Evolutionary conservation across 208 protist species (phyloP).

Genomic region (Endotrypanum monterogeii): DNA sequence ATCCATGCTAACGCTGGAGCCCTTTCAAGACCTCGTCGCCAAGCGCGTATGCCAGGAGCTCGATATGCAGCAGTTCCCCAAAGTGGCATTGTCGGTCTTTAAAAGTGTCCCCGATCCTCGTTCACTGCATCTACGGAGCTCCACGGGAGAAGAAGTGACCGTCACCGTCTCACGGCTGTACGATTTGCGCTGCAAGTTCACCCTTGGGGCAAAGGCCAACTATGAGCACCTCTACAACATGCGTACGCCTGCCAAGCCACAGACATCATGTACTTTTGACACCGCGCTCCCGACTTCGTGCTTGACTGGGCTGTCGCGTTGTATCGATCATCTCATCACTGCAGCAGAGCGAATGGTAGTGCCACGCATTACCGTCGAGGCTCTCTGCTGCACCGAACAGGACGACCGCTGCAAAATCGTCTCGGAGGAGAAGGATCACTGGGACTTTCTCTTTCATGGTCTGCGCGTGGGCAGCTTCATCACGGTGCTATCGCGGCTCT

Average conservation of each 20-base stretch:
- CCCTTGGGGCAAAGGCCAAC: constrained; percentile 58
- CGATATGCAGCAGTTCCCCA: constrained; percentile 49
- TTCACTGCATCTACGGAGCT: constrained; percentile 68
- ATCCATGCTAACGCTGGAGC: constrained; percentile 82
- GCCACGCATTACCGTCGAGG: constrained; percentile 75
- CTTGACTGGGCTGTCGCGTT: constrained; percentile 57
- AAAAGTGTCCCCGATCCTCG: constrained; percentile 82
- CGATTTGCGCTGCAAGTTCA: constrained; percentile 77
- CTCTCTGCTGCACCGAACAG: constrained; percentile 64
- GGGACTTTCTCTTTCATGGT: constrained; percentile 82
- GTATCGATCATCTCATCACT: constrained; percentile 70
- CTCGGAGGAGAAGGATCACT: constrained; percentile 78
- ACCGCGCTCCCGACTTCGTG: constrained; percentile 35
- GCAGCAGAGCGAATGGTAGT: constrained; percentile 55
- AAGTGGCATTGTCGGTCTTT: constrained; percentile 83
- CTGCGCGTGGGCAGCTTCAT: constrained; percentile 68
- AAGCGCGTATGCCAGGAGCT: constrained; percentile 76
- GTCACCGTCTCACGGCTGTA: constrained; percentile 74
- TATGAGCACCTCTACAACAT: constrained; percentile 88
- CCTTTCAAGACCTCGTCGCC: constrained; percentile 78
- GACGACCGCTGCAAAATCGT: constrained; percentile 61
- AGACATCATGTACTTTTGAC: constrained; percentile 65
- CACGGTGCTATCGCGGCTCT: constrained; percentile 44
- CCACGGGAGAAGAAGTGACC: constrained; percentile 46
- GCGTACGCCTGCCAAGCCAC: constrained; percentile 59